Percentiles rank a stretch among this genome's conserved stretches.
Conservation (phyloP, 106 monocot species). For the Amphibolis antarctica region DNA sequence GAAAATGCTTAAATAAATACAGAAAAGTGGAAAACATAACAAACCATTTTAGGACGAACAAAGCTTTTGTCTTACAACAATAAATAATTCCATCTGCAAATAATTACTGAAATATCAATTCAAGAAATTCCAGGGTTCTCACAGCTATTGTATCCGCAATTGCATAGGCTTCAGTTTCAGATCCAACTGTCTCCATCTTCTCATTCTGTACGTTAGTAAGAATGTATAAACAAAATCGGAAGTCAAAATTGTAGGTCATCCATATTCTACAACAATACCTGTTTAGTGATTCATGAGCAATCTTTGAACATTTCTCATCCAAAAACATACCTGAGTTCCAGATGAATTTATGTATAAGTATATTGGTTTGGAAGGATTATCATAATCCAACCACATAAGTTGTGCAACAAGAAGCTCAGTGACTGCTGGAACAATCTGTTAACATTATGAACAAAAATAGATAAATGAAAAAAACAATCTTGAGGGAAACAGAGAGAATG, state of each 20-base stretch:
- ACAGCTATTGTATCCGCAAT: conserved; percentile 82
- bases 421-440: conserved; percentile 86
- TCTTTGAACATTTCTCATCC: background rate
- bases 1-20: no score
- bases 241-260: background rate
- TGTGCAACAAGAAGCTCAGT: conserved; percentile 87
- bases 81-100: background rate
- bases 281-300: background rate
- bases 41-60: no score
- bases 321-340: conserved; percentile 56
- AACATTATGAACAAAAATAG: conserved; percentile 3
- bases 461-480: background rate
- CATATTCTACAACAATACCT: background rate
- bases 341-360: conserved; percentile 88
- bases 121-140: conserved; percentile 13
- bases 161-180: conserved; percentile 90
- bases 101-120: background rate
- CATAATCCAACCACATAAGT: conserved; percentile 88
- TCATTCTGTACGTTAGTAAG: conserved; percentile 45
- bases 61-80: background rate
- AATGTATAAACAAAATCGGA: conserved; percentile 8
- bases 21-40: no score
- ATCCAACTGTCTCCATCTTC: conserved; percentile 73
- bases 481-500: background rate
- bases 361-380: conserved; percentile 75